A percentile compares a stretch with the other conserved stretches of the same genome.
phyloP scores from a whole-genome alignment of 257 asterid genomes.

The Solanum phureja region DNA sequence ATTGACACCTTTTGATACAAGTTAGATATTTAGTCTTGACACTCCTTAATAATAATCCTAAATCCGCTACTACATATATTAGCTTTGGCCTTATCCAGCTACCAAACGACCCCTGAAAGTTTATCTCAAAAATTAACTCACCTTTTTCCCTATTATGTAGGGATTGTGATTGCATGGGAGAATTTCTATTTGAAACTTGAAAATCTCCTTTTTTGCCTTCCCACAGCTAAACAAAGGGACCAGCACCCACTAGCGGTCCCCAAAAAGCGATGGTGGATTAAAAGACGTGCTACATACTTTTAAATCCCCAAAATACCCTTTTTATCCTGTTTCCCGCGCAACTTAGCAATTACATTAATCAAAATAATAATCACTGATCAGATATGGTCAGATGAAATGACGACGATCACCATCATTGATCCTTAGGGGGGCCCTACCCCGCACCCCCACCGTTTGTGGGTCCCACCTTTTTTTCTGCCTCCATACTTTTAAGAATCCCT shows the following conservation, averaged over 20 bases:
- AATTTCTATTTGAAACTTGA: neutral
- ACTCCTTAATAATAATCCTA: no score
- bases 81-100: no score
- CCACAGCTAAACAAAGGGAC: conserved; percentile 2
- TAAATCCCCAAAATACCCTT: conserved; percentile 28
- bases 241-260: conserved; percentile 5
- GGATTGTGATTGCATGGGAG: neutral
- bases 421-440: neutral
- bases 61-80: no score
- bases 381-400: neutral
- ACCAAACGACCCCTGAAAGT: no score
- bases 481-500: conserved; percentile 44
- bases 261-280: neutral
- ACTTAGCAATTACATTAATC: neutral
- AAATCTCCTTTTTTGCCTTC: neutral
- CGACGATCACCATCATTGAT: conserved; percentile 12
- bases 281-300: conserved; percentile 10
- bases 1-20: no score
- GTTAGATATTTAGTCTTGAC: no score
- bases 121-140: no score
- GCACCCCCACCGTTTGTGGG: neutral
- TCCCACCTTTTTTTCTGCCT: conserved; percentile 30
- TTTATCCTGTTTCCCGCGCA: conserved; percentile 27
- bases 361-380: neutral
- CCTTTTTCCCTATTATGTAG: neutral